Evolutionary conservation across 352 stramenopile genomes (phyloP), one percentile per base, ranked within the genome.

Genomic region (Phytophthora cactorum): DNA sequence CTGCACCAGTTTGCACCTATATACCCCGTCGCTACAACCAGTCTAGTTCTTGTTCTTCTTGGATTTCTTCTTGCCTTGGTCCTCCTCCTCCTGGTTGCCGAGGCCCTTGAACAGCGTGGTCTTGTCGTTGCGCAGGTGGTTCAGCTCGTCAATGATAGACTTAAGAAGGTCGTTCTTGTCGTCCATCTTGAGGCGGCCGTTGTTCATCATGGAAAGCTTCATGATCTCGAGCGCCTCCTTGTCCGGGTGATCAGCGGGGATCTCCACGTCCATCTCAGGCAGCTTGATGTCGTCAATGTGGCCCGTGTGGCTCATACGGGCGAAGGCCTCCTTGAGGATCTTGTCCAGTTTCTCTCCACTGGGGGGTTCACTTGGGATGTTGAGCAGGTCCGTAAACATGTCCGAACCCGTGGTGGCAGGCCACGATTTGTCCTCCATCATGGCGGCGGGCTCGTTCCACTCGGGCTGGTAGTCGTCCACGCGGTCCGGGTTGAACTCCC

Each of bases 351-450:
- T 93, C 54, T 95, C 78, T 25, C 74, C 81, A 12, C 65, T 78
- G 7, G 77, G 75, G 36, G 75, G 70, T 56, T 86, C 77, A 53
- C 54, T 74, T 50, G 83, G 78, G 38, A 96, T 80, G 72, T 96
- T 94, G 63, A 94, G 72, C 69, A 96, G 70, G 69, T 96, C 88
- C 52, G 72, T 66, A 62, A 93, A 96, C 58, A 95, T 66, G 46
- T 96, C 85, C 12, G 86, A 80, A 69, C 84, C 85, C 1, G 86
- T 86, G 14, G 88, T 96, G 45, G 79, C 65, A 1, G 88, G 88
- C 88, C 88, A 96, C 68, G 84, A 93, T 75, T 96, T 96, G 75
- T 96, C 88, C 36, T 86, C 85, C 88, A 96, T 96, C 75, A 96
- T 79, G 41, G 90, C 71, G 53, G 88, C 85, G 4, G 84, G 83